Evolutionary conservation across 2,329 filamentous ascomycete species (phyloP).

Genomic region (Ceratocystis ficicola): DNA sequence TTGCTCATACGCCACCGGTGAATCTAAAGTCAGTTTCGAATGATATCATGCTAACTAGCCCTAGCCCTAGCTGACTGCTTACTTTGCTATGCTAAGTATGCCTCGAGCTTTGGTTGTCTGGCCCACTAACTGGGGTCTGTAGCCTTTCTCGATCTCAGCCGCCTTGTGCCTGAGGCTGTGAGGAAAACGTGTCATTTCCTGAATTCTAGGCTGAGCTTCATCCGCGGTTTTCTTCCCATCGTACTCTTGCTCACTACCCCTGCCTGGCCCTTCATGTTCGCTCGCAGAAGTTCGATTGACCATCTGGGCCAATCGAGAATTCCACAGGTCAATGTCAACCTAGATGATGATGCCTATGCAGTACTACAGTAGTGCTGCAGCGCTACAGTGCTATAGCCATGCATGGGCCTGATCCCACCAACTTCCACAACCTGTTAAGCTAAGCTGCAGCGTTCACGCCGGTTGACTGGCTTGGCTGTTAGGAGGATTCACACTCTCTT

Average conservation of each 20-base stretch:
- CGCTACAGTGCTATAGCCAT: not conserved
- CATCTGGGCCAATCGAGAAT: not conserved
- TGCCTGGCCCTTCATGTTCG: not conserved
- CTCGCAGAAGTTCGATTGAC: not conserved
- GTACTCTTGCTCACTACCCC: not conserved
- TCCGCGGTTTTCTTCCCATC: not conserved
- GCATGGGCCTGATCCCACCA: not conserved
- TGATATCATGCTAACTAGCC: too few species aligned
- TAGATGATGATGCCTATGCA: not conserved
- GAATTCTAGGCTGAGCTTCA: not conserved
- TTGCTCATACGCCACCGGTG: too few species aligned
- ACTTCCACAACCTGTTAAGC: not conserved
- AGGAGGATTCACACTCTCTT: not conserved
- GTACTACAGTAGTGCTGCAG: too few species aligned
- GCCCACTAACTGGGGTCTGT: too few species aligned
- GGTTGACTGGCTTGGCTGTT: not conserved
- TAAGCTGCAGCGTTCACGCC: not conserved
- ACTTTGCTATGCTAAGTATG: too few species aligned
- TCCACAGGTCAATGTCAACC: slow-evolving; percentile 8
- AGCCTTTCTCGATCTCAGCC: too few species aligned
- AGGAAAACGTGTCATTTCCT: too few species aligned
- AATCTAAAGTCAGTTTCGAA: too few species aligned
- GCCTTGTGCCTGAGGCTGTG: too few species aligned
- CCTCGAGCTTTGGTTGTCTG: too few species aligned
- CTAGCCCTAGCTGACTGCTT: too few species aligned